Evolutionary conservation across 116 monocot species (phyloP), one percentile per base, ranked within the genome.

Genomic region (Cymodocea nodosa): DNA sequence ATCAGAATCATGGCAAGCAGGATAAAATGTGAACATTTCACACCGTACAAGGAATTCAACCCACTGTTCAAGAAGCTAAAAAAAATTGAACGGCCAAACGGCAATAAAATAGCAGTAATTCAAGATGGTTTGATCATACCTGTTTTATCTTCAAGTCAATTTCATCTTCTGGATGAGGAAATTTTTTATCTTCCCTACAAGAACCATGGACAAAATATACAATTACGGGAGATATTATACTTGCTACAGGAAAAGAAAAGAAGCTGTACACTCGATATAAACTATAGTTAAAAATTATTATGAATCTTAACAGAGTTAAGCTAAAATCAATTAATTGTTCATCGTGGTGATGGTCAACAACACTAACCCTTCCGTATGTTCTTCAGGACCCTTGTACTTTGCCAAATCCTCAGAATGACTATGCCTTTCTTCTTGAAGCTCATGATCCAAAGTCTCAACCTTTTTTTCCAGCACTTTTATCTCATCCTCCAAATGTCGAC

Each of bases 341-440:
- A 20, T 19, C 6, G 54, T 18, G n/a, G 35, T 37, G 36, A n/a
- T 35, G 7, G 35, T n/a, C 35, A 39, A 3, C 35, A 51, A 18
- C 25, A 35, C 78, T 76, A 52, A 87, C 90, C 95, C 80, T 87
- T 81, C 81, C 15, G 83, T 74, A 75, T 85, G 71, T 37, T 80
- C 87, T 59, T 84, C 65, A 35, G 87, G 78, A 61, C 80, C 80
- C 37, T 70, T 76, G 50, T 64, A 89, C 75, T 76, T 87, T 15
- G 51, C 71, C 19, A 85, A 63, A 62, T 94, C 79, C 65, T 87
- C 83, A 51, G 82, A 65, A 78, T 80, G 87, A 68, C 50, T 67
- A 34, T 52, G 61, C 56, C 70, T 84, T 79, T 94, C 94, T 65
- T 75, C 77, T 68, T 74, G 64, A 74, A 94, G 94, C 64, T 89